Conservation (phyloP, 768 basidiomycete species). For the Dioszegia crocea region DNA sequence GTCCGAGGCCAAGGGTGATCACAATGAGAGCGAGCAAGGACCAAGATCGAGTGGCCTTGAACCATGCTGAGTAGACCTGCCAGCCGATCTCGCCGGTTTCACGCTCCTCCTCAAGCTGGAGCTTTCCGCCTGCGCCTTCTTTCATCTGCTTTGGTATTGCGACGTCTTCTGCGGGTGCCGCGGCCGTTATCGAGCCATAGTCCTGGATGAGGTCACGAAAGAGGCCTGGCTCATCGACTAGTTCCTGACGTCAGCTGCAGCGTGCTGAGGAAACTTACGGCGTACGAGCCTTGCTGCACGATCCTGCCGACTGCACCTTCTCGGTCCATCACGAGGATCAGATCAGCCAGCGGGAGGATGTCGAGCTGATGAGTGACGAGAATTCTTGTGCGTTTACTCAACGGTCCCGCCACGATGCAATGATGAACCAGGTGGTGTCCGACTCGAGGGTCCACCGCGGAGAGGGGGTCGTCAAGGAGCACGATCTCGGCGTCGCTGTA, state of each 20-base stretch:
- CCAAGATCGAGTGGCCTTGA: constrained; percentile 54
- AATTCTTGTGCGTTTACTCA: constrained; percentile 60
- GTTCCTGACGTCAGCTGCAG: constrained; percentile 13
- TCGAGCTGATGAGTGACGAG: constrained; percentile 55
- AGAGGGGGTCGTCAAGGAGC: constrained; percentile 54
- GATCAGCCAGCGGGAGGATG: constrained; percentile 42
- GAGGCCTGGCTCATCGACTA: constrained; percentile 20
- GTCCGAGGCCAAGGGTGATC: constrained; percentile 52
- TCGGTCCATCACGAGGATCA: constrained; percentile 45
- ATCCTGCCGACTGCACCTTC: constrained; percentile 49
- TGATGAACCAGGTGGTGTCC: constrained; percentile 64
- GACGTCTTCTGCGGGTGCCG: neutral
- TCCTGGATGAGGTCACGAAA: constrained; percentile 47
- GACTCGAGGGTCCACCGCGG: constrained; percentile 74
- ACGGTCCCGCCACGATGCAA: constrained; percentile 54
- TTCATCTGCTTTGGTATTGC: constrained; percentile 49
- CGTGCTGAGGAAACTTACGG: constrained; percentile 23
- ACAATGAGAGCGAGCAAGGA: constrained; percentile 54
- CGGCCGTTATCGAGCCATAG: constrained; percentile 52
- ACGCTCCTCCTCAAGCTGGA: constrained; percentile 55
- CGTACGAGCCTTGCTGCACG: constrained; percentile 62
- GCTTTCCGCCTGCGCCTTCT: constrained; percentile 44
- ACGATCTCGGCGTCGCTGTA: constrained; percentile 37
- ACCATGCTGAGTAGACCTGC: constrained; percentile 56
- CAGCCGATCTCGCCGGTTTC: constrained; percentile 57